Base-by-base conservation (phyloP, 139 green algal species). In the Chlorella sorokiniana region DNA sequence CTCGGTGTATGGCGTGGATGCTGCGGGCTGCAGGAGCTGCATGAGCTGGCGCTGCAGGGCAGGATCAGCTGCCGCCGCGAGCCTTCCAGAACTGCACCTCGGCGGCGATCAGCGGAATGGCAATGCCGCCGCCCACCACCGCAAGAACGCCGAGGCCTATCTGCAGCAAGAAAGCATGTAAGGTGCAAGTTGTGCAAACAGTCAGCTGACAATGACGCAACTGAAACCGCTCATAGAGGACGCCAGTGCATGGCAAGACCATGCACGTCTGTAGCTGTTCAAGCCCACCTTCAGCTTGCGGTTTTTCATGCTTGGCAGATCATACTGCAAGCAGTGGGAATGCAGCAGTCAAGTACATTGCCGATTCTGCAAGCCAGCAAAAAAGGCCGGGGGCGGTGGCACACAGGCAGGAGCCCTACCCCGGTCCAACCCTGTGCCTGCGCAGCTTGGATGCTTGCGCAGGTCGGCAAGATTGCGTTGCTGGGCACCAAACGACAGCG, bases 31-130 rank as follows among this genome's bases (percentile, higher is more conserved):
- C 11, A 56, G 48, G 48, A 11, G 48, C 48, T 16, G 48, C 48
- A 11, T 16, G 11, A 16, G 11, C 48, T 56, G 48, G 11, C 48
- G 16, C 16, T 16, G 16, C 48, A 56, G 11, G 11, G 48, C 16
- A 56, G 48, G 48, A 25, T 16, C 48, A 11, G 16, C 11, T 25
- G 48, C 11, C 16, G 64, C 73, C 73, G 51, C 42, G 29, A 44
- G 73, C 73, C 73, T 79, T 79, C 52, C 52, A 79, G 54, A 79
- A 79, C 52, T 79, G 73, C 73, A 79, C 48, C 37, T 79, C 40
- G 25, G 62, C 35, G 9, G 73, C 73, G 37, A 79, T n/a, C 37
- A 79, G 8, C 7, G 73, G 73, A 0, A 79, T 20, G 8, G 29
- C 54, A 29, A 69, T 35, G 33, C 73, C 73, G 10, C 38, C 6